These are phyloP conservation scores for Furcasterigmium sp. DNA, from an alignment of 2,329 filamentous ascomycete genomes.

Conservation along the genomic window DNA sequence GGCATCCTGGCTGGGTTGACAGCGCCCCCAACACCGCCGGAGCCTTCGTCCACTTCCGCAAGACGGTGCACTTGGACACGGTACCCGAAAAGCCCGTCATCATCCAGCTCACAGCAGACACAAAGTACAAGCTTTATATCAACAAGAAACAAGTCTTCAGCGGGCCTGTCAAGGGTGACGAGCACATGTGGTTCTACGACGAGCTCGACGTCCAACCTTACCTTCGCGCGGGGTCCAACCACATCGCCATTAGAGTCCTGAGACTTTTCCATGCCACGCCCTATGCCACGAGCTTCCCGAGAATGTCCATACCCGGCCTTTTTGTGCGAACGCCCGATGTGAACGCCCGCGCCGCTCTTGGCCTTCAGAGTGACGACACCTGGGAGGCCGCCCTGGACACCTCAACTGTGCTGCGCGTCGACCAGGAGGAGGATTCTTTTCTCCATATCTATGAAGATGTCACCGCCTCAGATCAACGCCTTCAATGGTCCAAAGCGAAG, in stretches of 20 bases:
- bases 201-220: slow-evolving; percentile 15
- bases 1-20: slow-evolving; percentile 13
- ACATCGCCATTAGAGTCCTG: slow-evolving; percentile 11
- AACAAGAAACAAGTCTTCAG: slow-evolving; percentile 13
- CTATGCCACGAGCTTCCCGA: slow-evolving; percentile 11
- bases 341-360: not conserved
- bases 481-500: slow-evolving; percentile 4
- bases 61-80: slow-evolving; percentile 3
- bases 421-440: slow-evolving; percentile 11
- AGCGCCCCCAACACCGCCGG: slow-evolving; percentile 10
- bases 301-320: slow-evolving; percentile 9
- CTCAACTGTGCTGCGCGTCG: slow-evolving; percentile 4
- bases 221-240: slow-evolving; percentile 11
- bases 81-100: not conserved
- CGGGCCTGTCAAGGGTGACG: slow-evolving; percentile 17
- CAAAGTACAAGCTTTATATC: slow-evolving; percentile 17
- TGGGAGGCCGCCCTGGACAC: slow-evolving; percentile 10
- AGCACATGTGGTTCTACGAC: slow-evolving; percentile 18
- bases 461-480: not conserved
- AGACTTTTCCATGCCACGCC: slow-evolving; percentile 11
- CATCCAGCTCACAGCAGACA: slow-evolving; percentile 18
- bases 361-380: slow-evolving; percentile 1
- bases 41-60: slow-evolving; percentile 12
- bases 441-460: slow-evolving; percentile 11
- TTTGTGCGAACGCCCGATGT: not conserved